Evolutionary conservation across 164 flowering plant species (phyloP), one percentile per base, ranked within the genome.

Genomic region (Umbilicus rupestris): DNA sequence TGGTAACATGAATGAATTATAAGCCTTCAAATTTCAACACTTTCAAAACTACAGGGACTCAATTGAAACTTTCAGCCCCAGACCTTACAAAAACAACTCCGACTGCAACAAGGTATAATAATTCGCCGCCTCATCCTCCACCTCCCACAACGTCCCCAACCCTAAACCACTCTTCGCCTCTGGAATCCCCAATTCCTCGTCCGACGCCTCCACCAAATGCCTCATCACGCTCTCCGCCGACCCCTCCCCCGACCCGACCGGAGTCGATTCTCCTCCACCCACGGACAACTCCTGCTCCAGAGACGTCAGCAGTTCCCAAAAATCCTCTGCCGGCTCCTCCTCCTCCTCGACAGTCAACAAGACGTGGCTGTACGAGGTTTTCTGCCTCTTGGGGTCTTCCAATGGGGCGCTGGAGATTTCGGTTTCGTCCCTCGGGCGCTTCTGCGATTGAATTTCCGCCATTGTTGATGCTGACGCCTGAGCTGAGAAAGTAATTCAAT

Each of bases 111-210:
- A 50, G 19, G 82, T 66, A 62, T 81, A 79, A 70, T 80, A 80
- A 57, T 82, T 80, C 3, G 87, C 87, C 33, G 80, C 76, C 46
- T 77, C 85, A 66, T 85, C 87, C 67, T 85, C 90, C 49, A 86
- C 44, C 71, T 82, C 79, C 90, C 90, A 87, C 37, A 83, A 69
- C 3, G 24, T 5, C 24, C 33, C 63, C 5, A 47, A 70, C 31
- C 28, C 60, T 10, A 33, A 33, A 55, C 60, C 60, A 30, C 19
- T 5, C 58, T 1, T 30, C 58, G 42, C 66, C 57, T 73, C 68
- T 6, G 96, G 96, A 12, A 88, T 78, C 28, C 96, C 96, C 16
- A 88, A 86, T 71, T 88, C 96, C 68, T 88, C 96, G 42, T 88
- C 96, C 0, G 91, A 86, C 3, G 96, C 96, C 73, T 88, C 92